phyloP scores from a whole-genome alignment of 2,329 filamentous ascomycete species.

The Talaromyces funiculosus region DNA sequence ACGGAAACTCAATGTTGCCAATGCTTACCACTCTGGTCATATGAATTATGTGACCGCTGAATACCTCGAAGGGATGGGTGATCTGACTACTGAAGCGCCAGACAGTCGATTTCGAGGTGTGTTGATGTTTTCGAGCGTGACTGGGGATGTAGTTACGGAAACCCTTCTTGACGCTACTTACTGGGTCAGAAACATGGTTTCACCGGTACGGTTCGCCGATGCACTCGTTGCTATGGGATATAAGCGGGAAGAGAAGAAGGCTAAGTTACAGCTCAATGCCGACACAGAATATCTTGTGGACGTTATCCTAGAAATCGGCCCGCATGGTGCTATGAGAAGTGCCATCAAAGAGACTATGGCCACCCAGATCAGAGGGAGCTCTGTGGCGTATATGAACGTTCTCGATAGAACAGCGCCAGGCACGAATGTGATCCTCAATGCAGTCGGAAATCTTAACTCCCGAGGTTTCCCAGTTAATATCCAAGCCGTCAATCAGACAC shows the following conservation, averaged over 20 bases:
- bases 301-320: slow-evolving; percentile 28
- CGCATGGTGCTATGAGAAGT: slow-evolving; percentile 26
- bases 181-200: slow-evolving; percentile 30
- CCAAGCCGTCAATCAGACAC: slow-evolving; percentile 21
- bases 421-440: slow-evolving; percentile 17
- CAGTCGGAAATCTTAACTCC: slow-evolving; percentile 19
- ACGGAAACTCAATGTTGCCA: slow-evolving; percentile 25
- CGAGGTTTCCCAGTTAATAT: slow-evolving; percentile 21
- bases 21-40: slow-evolving; percentile 29
- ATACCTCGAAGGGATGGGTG: slow-evolving; percentile 22
- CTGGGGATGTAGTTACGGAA: slow-evolving; percentile 17
- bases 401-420: slow-evolving; percentile 22
- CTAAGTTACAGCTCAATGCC: slow-evolving; percentile 6
- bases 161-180: slow-evolving; percentile 19
- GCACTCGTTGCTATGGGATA: slow-evolving; percentile 18
- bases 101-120: slow-evolving; percentile 15
- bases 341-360: slow-evolving; percentile 24
- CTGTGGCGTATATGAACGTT: slow-evolving; percentile 21
- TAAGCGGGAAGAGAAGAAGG: not conserved
- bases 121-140: slow-evolving; percentile 24
- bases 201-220: slow-evolving; percentile 25
- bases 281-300: slow-evolving; percentile 11
- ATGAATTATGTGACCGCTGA: slow-evolving; percentile 22
- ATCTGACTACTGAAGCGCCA: slow-evolving; percentile 13
- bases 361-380: slow-evolving; percentile 7